Conservation (phyloP, 2,329 filamentous ascomycete species). For the Penicillium occitanis region DNA sequence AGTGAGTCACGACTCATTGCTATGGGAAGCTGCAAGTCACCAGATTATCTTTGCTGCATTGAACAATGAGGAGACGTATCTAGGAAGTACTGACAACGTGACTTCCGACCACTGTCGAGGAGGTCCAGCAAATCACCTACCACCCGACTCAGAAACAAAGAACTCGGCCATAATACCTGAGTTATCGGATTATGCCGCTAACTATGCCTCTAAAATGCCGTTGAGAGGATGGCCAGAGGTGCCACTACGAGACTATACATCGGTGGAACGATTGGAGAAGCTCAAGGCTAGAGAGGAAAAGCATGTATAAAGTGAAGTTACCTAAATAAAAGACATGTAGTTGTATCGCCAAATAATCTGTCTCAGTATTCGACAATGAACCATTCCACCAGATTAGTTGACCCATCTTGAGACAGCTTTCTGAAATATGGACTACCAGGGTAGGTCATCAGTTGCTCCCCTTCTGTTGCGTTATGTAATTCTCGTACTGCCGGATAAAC, state of each 20-base stretch:
- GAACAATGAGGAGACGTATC: conserved; percentile 12
- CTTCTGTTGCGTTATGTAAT: no score
- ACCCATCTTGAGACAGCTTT: no score
- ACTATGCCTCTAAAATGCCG: conserved; percentile 3
- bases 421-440: no score
- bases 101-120: conserved; percentile 1
- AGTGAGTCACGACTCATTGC: conserved; percentile 11
- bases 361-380: no score
- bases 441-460: no score
- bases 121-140: background rate
- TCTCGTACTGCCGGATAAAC: no score
- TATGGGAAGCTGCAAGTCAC: conserved; percentile 8
- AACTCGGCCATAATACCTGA: background rate
- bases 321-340: background rate
- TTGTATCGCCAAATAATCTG: background rate
- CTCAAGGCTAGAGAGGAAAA: background rate
- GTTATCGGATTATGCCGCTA: background rate
- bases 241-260: conserved; percentile 1
- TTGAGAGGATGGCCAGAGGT: conserved; percentile 3
- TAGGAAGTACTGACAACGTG: conserved; percentile 2
- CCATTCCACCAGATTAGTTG: no score
- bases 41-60: background rate
- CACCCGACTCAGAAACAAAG: background rate
- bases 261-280: background rate
- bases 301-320: background rate